Evolutionary conservation across 2,329 filamentous ascomycete genomes (phyloP), one percentile per base, ranked within the genome.

Genomic region (Neopestalotiopsis sp.): DNA sequence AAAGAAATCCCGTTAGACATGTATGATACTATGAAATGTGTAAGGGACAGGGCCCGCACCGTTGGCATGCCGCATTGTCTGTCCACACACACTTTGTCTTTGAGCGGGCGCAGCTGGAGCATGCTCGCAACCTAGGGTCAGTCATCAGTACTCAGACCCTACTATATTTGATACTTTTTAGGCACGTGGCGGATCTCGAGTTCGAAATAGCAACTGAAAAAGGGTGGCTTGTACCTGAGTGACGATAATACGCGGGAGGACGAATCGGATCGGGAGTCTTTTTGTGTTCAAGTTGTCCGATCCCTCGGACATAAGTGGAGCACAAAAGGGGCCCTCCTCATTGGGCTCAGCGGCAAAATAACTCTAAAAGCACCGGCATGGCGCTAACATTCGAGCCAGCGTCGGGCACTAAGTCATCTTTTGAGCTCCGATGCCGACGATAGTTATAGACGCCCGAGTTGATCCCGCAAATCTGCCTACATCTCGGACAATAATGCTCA

Each of bases 11-110:
- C 20, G 45, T 53, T 20, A 53, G 45, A 20, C 9, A 20, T 20
- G 17, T 12, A 20, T 1, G n/a, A 53, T 20, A 17, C 17, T 45
- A 14, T 5, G 12, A 24, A 20, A 7, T 20, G 20, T n/a, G 5
- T 17, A 63, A 7, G 40, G 20, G 14, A 40, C 4, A 5, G 32
- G 14, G 32, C n/a, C 17, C 61, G 32, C 34, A 63, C 61, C 61
- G 9, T 24, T 63, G 61, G 34, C 61, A 63, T 12, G 38, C n/a
- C 17, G 24, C 32, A 14, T 63, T 45, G 20, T 42, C 34, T 42
- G 30, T 42, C 61, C 61, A 63, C n/a, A 63, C 32, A 45, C 61
- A 63, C 32, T 63, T 63, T 12, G 24, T 63, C 61, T 63, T 63
- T 14, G 61, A 63, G 17, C 61, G 61, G 20, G 61, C 61, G 61